These are phyloP conservation scores for Dipteronia sinensis DNA, from an alignment of 345 rosid genomes.

Conservation along the genomic window DNA sequence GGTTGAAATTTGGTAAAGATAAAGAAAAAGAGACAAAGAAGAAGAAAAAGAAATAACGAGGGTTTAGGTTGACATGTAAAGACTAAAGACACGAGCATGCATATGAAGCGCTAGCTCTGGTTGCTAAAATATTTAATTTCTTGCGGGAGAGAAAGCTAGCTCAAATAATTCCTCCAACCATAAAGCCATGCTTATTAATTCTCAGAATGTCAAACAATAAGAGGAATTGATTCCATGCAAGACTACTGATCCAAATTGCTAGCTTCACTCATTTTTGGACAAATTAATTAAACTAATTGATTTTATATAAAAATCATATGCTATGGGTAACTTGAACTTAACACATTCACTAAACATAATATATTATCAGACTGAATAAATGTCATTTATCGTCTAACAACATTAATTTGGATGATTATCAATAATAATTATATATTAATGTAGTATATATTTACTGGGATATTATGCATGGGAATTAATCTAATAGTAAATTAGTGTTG, in stretches of 20 bases:
- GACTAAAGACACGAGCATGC: not conserved
- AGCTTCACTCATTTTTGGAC: not conserved
- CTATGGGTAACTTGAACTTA: no score
- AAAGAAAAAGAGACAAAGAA: not conserved
- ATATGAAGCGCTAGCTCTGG: not conserved
- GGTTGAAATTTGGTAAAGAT: slow-evolving; percentile 9
- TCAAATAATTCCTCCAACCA: not conserved
- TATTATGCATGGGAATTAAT: not conserved
- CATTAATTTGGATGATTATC: not conserved
- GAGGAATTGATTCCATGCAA: not conserved
- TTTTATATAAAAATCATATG: no score
- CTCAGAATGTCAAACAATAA: slow-evolving; percentile 1
- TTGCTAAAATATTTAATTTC: not conserved
- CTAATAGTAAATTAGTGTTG: not conserved
- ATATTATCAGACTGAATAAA: no score
- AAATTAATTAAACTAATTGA: not conserved
- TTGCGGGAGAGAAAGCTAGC: not conserved
- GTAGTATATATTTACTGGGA: not conserved
- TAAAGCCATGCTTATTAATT: not conserved
- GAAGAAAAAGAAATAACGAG: not conserved
- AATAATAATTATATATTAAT: not conserved
- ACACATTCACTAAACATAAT: no score
- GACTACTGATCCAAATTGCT: not conserved
- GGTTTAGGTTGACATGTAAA: slow-evolving; percentile 12
- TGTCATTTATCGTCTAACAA: no score